phyloP scores from a whole-genome alignment of 805 yeast genomes.

The Diddensiella transvaalensis region DNA sequence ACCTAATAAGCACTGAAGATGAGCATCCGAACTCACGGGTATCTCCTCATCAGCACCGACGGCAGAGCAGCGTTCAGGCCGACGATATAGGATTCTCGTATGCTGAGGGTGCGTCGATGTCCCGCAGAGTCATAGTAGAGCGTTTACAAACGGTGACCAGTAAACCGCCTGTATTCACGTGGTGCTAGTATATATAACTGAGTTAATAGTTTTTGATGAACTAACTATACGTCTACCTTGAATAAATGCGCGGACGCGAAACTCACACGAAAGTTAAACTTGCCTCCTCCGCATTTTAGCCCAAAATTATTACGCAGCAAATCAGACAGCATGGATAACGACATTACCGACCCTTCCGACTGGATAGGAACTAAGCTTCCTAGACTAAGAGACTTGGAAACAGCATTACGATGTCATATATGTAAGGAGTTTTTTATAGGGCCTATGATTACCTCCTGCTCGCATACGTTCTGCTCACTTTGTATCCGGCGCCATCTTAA shows the following conservation, averaged over 20 bases:
- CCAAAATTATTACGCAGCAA: too few relatives aligned
- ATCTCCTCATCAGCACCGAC: neutral
- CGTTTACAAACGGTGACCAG: conserved; percentile 51
- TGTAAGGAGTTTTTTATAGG: conserved; percentile 79
- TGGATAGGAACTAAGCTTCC: conserved; percentile 59
- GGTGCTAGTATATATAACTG: conserved; percentile 49
- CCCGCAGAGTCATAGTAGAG: conserved; percentile 53
- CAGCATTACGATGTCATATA: conserved; percentile 74
- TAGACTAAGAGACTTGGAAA: conserved; percentile 56
- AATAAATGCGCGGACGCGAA: neutral
- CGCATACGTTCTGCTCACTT: conserved; percentile 84
- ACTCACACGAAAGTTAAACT: neutral
- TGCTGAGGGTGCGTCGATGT: conserved; percentile 27
- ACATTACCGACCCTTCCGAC: conserved; percentile 66
- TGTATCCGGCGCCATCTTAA: conserved; percentile 74
- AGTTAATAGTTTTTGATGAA: too few relatives aligned
- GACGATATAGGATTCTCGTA: conserved; percentile 24
- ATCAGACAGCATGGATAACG: conserved; percentile 3
- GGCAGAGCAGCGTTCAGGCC: neutral
- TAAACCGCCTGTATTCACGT: conserved; percentile 63
- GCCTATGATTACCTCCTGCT: conserved; percentile 81
- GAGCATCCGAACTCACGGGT: neutral
- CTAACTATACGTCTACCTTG: neutral
- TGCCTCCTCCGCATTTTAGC: too few relatives aligned
- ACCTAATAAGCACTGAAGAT: conserved; percentile 5